Evolutionary conservation across 805 yeast species (phyloP), one percentile per base, ranked within the genome.

Genomic region (Myxozyma lipomycoides): DNA sequence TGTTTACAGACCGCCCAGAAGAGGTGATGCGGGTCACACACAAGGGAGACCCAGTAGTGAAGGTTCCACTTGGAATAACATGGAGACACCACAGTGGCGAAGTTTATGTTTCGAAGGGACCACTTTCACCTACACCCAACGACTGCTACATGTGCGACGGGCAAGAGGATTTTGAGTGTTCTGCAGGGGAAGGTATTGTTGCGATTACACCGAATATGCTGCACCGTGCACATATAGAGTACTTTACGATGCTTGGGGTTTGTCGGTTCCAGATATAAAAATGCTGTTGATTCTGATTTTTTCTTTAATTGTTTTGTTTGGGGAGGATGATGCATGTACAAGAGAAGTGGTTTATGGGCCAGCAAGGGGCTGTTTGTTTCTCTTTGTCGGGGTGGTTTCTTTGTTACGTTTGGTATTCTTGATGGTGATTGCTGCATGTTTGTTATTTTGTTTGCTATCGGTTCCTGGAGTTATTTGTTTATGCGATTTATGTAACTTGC

Each of bases 121-220:
- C 60, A 19, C 48, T 58, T 19, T 39, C 56, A 25, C 58, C 58
- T 2, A 36, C 51, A 7, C 24, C 50, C 3, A 40, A 45, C 24
- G 59, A 58, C 40, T 46, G 60, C 40, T 48, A 48, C 38, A 46
- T 58, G 28, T 58, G 61, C 22, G 48, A 47, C 15, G 60, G 56
- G 18, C 61, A 58, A 40, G 58, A 53, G 23, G 61, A 56, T 38
- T 12, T n/a, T 1, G 50, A 42, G 21, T 58, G 61, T 37, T 53
- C 58, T 3, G 42, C 51, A 9, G 61, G 61, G 25, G 57, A 55
- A 26, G 59, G 59, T 12, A 45, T 55, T 15, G 41, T 55, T 21
- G 10, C 28, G 12, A 10, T 19, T 18, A 37, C 19, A 12, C 32
- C 32, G 7, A 28, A 12, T 12, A n/a, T 18, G 21, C 5, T 43